A percentile compares a stretch with the other conserved stretches of the same genome.
Evolutionary conservation across 768 basidiomycete species (phyloP).

Genomic region (Rhodosporidiobolus odoratus): DNA sequence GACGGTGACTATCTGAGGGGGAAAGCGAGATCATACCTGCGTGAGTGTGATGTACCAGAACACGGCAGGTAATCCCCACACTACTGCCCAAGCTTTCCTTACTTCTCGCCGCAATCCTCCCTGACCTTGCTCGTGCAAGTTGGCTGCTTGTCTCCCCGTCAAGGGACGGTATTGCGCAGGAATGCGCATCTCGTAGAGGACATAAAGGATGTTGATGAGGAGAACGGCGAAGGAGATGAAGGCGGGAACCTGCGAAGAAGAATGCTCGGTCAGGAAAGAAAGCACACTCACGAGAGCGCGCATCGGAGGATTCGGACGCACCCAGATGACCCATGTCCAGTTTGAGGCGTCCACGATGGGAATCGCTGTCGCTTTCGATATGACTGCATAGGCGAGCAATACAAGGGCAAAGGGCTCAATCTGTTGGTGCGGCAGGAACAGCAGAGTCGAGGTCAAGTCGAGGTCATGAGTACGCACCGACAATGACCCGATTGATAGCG

Average conservation of each 20-base stretch:
- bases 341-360: not conserved
- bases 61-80: too few relatives aligned
- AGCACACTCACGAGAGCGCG: not conserved
- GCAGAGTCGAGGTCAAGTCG: too few relatives aligned
- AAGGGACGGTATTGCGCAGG: not conserved
- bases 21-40: too few relatives aligned
- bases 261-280: not conserved
- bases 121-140: not conserved
- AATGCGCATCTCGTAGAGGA: not conserved
- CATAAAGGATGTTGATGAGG: not conserved
- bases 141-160: not conserved
- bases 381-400: not conserved
- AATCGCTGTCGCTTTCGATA: constrained; percentile 2
- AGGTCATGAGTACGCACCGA: too few relatives aligned
- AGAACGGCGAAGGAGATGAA: not conserved
- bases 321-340: constrained; percentile 3
- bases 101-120: too few relatives aligned
- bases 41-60: too few relatives aligned
- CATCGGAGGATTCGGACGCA: too few relatives aligned
- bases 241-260: not conserved
- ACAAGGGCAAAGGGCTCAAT: not conserved
- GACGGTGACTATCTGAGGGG: too few relatives aligned
- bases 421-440: not conserved
- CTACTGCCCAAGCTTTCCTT: too few relatives aligned
- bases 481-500: constrained; percentile 2